Conservation (phyloP, 169 alveolate genomes). For the Blepharisma undulans region DNA sequence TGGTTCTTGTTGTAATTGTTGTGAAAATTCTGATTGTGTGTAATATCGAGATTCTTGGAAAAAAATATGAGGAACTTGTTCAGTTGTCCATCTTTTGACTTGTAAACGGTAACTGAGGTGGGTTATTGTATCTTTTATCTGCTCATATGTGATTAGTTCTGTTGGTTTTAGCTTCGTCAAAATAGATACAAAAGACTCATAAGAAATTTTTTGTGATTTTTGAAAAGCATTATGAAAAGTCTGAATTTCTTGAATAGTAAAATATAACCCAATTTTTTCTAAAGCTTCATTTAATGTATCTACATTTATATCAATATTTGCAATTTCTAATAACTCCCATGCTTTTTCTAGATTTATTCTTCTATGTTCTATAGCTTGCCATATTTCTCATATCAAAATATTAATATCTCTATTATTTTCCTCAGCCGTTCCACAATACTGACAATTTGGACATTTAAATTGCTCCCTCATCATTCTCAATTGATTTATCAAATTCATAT, state of each 20-base stretch:
- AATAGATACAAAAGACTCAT: neutral
- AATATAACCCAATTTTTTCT: slow-evolving; percentile 10
- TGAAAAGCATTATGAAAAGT: neutral
- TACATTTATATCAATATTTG: neutral
- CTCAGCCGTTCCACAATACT: neutral
- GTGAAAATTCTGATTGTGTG: neutral
- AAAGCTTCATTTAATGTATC: neutral
- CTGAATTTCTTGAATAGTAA: neutral
- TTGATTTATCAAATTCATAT: neutral
- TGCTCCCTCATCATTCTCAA: neutral
- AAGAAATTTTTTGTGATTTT: neutral
- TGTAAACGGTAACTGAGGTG: slow-evolving; percentile 17
- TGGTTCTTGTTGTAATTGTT: slow-evolving; percentile 15
- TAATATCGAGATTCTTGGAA: slow-evolving; percentile 32
- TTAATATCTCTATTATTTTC: neutral
- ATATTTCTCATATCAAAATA: slow-evolving; percentile 23
- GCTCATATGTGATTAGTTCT: neutral
- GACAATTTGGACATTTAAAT: slow-evolving; percentile 22
- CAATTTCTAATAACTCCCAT: neutral
- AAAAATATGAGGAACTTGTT: slow-evolving; percentile 16
- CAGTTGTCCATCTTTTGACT: slow-evolving; percentile 4
- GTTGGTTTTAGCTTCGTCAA: neutral
- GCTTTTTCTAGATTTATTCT: neutral
- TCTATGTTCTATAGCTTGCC: slow-evolving; percentile 38
- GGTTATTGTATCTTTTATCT: slow-evolving; percentile 15